These are phyloP conservation scores for Penicillium flavigenum DNA, from an alignment of 495 filamentous ascomycete genomes.

Conservation along the genomic window DNA sequence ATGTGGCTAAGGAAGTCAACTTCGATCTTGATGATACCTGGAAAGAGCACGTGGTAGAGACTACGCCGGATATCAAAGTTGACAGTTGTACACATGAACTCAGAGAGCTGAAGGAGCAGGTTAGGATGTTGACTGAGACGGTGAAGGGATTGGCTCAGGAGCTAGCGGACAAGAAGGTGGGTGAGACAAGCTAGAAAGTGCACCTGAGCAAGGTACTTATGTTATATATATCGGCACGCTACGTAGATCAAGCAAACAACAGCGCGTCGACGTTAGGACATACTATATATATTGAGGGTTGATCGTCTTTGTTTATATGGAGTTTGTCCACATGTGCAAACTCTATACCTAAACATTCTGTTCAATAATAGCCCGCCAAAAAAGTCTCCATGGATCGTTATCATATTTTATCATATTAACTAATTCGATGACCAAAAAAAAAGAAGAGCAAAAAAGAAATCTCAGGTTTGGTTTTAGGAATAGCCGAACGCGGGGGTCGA, in stretches of 20 bases:
- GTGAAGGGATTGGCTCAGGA: constrained; percentile 46
- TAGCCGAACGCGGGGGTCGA: constrained; percentile 59
- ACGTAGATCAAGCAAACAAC: not conserved
- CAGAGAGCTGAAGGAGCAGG: constrained; percentile 63
- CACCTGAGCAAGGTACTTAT: too few relatives aligned
- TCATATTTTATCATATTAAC: too few relatives aligned
- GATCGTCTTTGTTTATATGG: too few relatives aligned
- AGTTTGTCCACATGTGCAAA: too few relatives aligned
- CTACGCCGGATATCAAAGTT: constrained; percentile 72
- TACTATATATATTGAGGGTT: too few relatives aligned
- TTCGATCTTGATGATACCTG: constrained; percentile 81
- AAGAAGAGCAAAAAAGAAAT: constrained; percentile 23
- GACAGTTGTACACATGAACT: constrained; percentile 70
- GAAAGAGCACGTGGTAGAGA: constrained; percentile 69
- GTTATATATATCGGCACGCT: not conserved
- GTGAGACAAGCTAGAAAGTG: not conserved
- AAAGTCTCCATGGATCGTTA: too few relatives aligned
- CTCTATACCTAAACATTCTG: too few relatives aligned
- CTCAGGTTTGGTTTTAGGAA: constrained; percentile 18
- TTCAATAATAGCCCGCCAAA: too few relatives aligned
- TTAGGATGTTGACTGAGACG: constrained; percentile 64
- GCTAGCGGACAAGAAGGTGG: constrained; percentile 3
- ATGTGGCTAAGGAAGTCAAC: constrained; percentile 67
- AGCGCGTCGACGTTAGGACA: too few relatives aligned
- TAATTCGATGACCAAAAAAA: not conserved